Evolutionary conservation across 2,329 filamentous ascomycete genomes (phyloP).

Genomic region (Thielaviopsis cerberus): DNA sequence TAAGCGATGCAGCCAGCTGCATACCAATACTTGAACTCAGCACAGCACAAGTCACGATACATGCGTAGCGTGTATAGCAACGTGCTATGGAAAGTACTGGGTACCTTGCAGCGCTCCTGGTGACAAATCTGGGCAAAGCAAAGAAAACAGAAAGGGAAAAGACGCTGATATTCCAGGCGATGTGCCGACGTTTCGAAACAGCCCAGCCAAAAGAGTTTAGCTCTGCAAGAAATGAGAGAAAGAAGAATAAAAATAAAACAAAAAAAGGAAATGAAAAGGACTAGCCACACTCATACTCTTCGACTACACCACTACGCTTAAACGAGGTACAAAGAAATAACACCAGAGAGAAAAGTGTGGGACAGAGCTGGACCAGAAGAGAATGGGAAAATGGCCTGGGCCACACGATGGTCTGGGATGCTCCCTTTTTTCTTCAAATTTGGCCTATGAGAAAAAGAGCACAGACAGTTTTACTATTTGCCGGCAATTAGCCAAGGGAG

Average conservation of each 20-base stretch:
- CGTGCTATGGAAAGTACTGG: too few relatives aligned
- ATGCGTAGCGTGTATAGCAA: too few relatives aligned
- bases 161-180: neutral
- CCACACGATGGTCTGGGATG: neutral
- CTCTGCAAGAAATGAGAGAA: too few relatives aligned
- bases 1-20: too few relatives aligned
- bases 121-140: neutral
- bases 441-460: neutral
- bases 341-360: neutral
- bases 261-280: neutral
- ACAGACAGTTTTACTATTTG: neutral
- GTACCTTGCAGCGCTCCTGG: too few relatives aligned
- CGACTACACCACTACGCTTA: neutral
- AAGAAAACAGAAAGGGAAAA: too few relatives aligned
- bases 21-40: too few relatives aligned
- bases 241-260: too few relatives aligned
- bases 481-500: neutral
- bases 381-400: neutral
- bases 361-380: neutral
- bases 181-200: neutral
- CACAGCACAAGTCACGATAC: too few relatives aligned
- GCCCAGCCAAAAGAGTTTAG: too few relatives aligned
- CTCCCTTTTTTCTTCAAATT: neutral
- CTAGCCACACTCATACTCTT: neutral
- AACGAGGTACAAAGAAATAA: too few relatives aligned